These are phyloP conservation scores for Simmondsia chinensis DNA, from an alignment of 148 eudicot species.

Conservation along the genomic window DNA sequence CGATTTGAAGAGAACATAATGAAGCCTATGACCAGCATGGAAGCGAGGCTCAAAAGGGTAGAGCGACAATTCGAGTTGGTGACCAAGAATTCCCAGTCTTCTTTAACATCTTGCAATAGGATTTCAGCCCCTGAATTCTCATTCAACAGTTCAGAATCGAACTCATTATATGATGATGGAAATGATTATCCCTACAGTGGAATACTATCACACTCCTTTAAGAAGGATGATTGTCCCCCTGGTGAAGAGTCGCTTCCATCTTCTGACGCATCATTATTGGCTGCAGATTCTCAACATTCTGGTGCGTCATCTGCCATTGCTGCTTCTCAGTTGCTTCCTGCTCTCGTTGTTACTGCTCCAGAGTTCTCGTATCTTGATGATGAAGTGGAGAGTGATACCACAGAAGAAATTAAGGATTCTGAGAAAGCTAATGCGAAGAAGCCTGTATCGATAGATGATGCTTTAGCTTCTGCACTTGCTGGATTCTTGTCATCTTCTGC, in stretches of 20 bases:
- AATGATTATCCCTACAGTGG: conserved; percentile 17
- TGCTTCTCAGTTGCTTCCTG: conserved; percentile 32
- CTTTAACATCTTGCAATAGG: conserved; percentile 25
- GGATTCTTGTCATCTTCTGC: conserved; percentile 39
- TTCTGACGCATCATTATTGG: conserved; percentile 5
- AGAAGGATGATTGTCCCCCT: conserved; percentile 15
- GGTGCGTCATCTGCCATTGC: conserved; percentile 7
- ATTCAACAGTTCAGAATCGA: conserved; percentile 32
- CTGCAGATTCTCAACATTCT: background rate
- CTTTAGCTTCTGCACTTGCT: conserved; percentile 81
- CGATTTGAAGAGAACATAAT: conserved; percentile 82
- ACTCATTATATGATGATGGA: conserved; percentile 29
- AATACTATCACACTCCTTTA: conserved; percentile 21
- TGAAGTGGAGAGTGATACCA: conserved; percentile 40
- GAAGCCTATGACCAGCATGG: conserved; percentile 67
- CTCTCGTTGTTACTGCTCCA: conserved; percentile 69
- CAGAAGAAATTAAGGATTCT: conserved; percentile 21
- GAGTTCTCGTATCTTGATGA: conserved; percentile 60
- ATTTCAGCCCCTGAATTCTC: conserved; percentile 57
- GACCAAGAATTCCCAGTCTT: conserved; percentile 23
- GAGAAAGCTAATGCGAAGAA: conserved; percentile 29
- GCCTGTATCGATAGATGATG: conserved; percentile 66
- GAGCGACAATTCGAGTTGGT: conserved; percentile 59
- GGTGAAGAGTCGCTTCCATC: conserved; percentile 13
- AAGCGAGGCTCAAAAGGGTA: conserved; percentile 67